A percentile compares a stretch with the other conserved stretches of the same genome.
phyloP scores from a whole-genome alignment of 495 filamentous ascomycete species.

The Lophiotrema nucula region DNA sequence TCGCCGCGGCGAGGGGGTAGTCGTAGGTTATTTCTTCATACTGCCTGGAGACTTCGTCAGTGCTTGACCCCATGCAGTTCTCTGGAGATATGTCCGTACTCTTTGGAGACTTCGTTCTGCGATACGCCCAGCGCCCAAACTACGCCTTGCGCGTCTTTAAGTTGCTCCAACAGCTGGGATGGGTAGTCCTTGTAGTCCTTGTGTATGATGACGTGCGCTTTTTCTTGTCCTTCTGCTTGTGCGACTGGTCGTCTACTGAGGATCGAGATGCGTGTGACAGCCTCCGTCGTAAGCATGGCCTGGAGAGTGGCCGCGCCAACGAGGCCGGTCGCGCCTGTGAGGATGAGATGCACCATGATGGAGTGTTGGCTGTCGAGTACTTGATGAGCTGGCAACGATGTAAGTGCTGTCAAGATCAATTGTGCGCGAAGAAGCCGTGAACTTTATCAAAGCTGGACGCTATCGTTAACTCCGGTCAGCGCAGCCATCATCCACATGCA shows the following conservation, averaged over 20 bases:
- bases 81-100: conserved; percentile 46
- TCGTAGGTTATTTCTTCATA: conserved; percentile 66
- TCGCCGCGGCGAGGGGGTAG: conserved; percentile 60
- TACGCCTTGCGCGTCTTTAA: conserved; percentile 62
- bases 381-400: too few species aligned
- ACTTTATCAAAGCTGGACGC: not conserved
- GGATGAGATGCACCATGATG: conserved; percentile 65
- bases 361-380: too few species aligned
- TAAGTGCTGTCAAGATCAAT: not conserved
- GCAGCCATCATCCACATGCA: not conserved
- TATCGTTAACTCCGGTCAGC: not conserved
- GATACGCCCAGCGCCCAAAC: conserved; percentile 71
- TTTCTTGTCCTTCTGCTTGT: conserved; percentile 59
- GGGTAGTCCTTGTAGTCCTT: conserved; percentile 62
- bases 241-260: conserved; percentile 63
- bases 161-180: conserved; percentile 52
- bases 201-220: conserved; percentile 65
- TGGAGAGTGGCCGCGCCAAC: conserved; percentile 65
- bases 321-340: conserved; percentile 73
- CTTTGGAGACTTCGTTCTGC: conserved; percentile 55
- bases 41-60: conserved; percentile 46
- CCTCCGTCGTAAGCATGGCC: conserved; percentile 57
- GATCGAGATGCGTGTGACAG: conserved; percentile 62
- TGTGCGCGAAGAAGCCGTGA: not conserved
- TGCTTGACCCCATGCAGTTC: not conserved